These are phyloP conservation scores for Pezicula neosporulosa DNA, from an alignment of 2,329 filamentous ascomycete species.

Conservation along the genomic window DNA sequence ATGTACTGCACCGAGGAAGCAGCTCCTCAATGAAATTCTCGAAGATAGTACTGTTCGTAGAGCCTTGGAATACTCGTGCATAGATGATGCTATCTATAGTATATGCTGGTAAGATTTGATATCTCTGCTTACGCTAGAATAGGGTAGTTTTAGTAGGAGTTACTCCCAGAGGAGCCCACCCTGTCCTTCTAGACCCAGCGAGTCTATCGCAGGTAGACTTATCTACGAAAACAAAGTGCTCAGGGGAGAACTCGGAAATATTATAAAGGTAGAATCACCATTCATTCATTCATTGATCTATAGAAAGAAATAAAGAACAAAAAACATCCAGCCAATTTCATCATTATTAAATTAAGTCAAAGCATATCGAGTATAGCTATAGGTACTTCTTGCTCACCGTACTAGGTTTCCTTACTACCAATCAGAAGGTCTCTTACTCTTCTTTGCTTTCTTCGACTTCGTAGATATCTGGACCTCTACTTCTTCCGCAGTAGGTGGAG, in stretches of 20 bases:
- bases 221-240: conserved; percentile 31
- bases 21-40: conserved; percentile 26
- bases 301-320: too few species aligned
- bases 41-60: conserved; percentile 18
- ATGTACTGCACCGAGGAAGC: conserved; percentile 25
- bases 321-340: too few species aligned
- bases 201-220: conserved; percentile 33
- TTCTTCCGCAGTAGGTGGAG: too few species aligned
- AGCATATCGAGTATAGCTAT: too few species aligned
- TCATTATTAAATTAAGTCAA: too few species aligned
- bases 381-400: too few species aligned
- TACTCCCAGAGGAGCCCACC: conserved; percentile 29
- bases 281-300: too few species aligned
- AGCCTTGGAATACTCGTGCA: conserved; percentile 17
- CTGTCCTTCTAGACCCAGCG: conserved; percentile 27
- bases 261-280: conserved; percentile 30
- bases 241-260: conserved; percentile 24
- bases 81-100: conserved; percentile 14
- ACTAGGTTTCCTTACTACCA: too few species aligned
- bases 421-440: too few species aligned
- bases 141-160: conserved; percentile 18
- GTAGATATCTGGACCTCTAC: too few species aligned
- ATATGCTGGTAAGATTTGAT: conserved; percentile 14
- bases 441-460: too few species aligned
- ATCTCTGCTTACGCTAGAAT: conserved; percentile 13